phyloP scores from a whole-genome alignment of 192 early-diverging fungal species.

The Coemansia sp. region DNA sequence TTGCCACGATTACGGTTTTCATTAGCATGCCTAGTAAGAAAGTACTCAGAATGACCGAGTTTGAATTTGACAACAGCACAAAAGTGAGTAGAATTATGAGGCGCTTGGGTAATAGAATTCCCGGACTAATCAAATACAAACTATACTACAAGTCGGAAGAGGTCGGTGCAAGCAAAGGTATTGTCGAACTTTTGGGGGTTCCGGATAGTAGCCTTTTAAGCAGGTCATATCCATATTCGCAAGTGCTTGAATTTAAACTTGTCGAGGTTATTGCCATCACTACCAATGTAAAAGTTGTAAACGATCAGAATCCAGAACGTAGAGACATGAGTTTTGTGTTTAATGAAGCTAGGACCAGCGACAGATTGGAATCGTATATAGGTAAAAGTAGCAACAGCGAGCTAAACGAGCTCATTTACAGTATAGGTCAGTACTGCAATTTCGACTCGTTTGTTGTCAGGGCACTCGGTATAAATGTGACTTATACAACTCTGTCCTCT shows the following conservation, averaged over 20 bases:
- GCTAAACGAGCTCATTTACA: background rate
- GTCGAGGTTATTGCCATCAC: background rate
- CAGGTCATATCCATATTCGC: background rate
- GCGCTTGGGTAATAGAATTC: background rate
- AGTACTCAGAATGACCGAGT: background rate
- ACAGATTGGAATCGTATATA: background rate
- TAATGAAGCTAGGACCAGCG: background rate
- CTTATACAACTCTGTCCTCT: background rate
- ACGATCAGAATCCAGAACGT: background rate
- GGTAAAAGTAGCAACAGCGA: background rate
- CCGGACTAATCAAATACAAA: background rate
- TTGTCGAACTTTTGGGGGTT: background rate
- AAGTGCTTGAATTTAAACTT: background rate
- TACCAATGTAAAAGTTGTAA: background rate
- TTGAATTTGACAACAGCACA: background rate
- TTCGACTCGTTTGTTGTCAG: background rate
- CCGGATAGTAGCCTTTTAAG: background rate
- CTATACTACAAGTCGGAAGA: background rate
- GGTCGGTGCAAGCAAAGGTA: background rate
- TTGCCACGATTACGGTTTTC: background rate
- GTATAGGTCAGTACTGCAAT: background rate
- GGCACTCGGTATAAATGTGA: background rate
- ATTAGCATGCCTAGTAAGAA: background rate
- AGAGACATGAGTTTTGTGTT: background rate
- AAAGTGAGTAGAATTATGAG: background rate